Conservation (phyloP, 2,329 filamentous ascomycete species). For the Colletotrichum brevisporum region DNA sequence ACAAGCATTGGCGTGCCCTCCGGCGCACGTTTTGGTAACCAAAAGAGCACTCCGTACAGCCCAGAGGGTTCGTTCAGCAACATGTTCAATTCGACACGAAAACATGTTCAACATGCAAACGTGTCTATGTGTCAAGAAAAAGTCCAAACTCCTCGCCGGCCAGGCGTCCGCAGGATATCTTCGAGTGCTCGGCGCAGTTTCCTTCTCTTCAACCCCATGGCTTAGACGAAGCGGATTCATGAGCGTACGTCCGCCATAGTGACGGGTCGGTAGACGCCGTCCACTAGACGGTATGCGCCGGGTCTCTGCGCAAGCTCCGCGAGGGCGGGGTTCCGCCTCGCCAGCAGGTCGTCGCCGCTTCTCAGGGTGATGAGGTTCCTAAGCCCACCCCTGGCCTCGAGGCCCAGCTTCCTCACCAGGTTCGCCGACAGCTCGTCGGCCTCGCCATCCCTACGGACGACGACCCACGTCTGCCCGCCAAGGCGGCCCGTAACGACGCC, state of each 20-base stretch:
- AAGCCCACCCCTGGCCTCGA: conserved; percentile 47
- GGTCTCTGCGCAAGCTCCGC: conserved; percentile 40
- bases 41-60: background rate
- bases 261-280: conserved; percentile 42
- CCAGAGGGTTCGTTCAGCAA: background rate
- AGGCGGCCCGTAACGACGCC: conserved; percentile 81
- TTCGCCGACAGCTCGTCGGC: conserved; percentile 33
- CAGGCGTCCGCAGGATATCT: background rate
- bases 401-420: conserved; percentile 42
- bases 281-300: conserved; percentile 43
- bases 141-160: conserved; percentile 23
- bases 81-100: no score
- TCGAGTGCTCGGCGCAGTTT: background rate
- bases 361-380: conserved; percentile 45
- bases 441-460: conserved; percentile 40
- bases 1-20: background rate
- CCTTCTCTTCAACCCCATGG: background rate
- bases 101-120: background rate
- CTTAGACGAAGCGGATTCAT: background rate
- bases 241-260: conserved; percentile 40
- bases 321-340: conserved; percentile 43
- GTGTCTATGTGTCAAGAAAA: conserved; percentile 3
- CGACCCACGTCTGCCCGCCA: conserved; percentile 67
- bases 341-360: conserved; percentile 42
- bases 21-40: no score